Conservation (phyloP, 345 rosid species). For the Acer campestre region DNA sequence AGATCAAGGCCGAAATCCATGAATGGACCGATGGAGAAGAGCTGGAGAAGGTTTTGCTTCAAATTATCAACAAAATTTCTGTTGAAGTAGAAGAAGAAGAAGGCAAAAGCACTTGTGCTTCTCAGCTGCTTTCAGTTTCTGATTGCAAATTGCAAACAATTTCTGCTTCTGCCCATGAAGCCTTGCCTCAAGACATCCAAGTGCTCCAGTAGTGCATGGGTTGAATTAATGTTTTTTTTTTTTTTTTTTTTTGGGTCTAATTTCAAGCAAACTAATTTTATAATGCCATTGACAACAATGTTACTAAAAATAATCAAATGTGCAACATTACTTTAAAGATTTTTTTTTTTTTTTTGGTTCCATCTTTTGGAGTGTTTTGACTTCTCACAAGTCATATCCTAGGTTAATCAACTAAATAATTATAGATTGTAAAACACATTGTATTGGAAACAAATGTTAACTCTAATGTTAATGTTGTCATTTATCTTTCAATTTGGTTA, state of each 20-base stretch:
- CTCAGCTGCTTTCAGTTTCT: constrained; percentile 29
- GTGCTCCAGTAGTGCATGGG: constrained; percentile 35
- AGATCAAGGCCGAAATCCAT: constrained; percentile 61
- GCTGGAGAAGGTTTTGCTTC: constrained; percentile 47
- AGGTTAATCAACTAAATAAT: background rate
- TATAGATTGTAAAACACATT: too few species aligned
- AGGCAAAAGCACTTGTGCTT: background rate
- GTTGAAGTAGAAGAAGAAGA: constrained; percentile 18
- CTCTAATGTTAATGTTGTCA: too few species aligned
- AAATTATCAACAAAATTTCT: constrained; percentile 30
- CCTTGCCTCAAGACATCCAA: constrained; percentile 39
- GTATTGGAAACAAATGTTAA: too few species aligned
- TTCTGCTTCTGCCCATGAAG: constrained; percentile 31
- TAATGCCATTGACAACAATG: too few species aligned
- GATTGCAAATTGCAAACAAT: constrained; percentile 60
- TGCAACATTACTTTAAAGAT: too few species aligned
- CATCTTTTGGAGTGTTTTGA: background rate
- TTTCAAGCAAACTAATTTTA: too few species aligned
- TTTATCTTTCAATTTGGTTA: too few species aligned
- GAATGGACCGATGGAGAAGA: constrained; percentile 79
- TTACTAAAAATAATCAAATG: too few species aligned
- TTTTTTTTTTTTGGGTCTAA: too few species aligned
- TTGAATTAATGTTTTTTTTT: background rate
- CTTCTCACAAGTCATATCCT: background rate
- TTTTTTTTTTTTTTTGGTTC: too few species aligned